These are phyloP conservation scores for Cutaneotrichosporon sp. DNA, from an alignment of 1,284 basidiomycete species.

Conservation along the genomic window DNA sequence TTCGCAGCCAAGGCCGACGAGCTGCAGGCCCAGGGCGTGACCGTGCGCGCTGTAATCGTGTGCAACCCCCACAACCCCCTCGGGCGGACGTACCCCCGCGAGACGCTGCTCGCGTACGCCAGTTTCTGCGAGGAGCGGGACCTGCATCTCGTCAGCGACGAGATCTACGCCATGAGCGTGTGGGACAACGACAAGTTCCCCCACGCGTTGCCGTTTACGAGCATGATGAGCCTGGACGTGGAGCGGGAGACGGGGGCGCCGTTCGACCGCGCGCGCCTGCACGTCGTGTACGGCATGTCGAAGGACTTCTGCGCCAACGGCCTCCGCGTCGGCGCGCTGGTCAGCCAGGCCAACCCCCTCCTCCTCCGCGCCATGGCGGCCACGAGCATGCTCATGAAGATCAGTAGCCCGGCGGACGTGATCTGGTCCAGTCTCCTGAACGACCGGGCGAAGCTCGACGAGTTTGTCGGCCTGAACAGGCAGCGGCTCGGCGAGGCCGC, in stretches of 20 bases:
- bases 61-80: slow-evolving; percentile 52
- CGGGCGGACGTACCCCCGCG: slow-evolving; percentile 45
- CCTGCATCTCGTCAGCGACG: slow-evolving; percentile 50
- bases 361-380: slow-evolving; percentile 46
- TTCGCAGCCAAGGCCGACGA: slow-evolving; percentile 33
- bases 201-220: slow-evolving; percentile 44
- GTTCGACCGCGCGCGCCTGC: slow-evolving; percentile 46
- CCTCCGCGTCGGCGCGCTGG: slow-evolving; percentile 46
- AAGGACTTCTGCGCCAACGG: slow-evolving; percentile 53
- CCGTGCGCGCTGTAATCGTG: slow-evolving; percentile 41
- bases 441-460: slow-evolving; percentile 25
- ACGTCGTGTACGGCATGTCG: slow-evolving; percentile 48
- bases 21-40: slow-evolving; percentile 24
- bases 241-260: slow-evolving; percentile 36
- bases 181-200: slow-evolving; percentile 38
- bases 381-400: slow-evolving; percentile 45
- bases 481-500: slow-evolving; percentile 38
- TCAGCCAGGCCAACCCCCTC: slow-evolving; percentile 48
- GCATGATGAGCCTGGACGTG: slow-evolving; percentile 47
- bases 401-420: slow-evolving; percentile 43
- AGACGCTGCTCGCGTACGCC: slow-evolving; percentile 48
- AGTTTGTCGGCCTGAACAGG: slow-evolving; percentile 38
- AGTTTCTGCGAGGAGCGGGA: slow-evolving; percentile 49
- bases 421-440: slow-evolving; percentile 39
- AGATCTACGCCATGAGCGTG: slow-evolving; percentile 50